phyloP scores from a whole-genome alignment of 805 yeast species.

The Blastobotrys peoriensis region DNA sequence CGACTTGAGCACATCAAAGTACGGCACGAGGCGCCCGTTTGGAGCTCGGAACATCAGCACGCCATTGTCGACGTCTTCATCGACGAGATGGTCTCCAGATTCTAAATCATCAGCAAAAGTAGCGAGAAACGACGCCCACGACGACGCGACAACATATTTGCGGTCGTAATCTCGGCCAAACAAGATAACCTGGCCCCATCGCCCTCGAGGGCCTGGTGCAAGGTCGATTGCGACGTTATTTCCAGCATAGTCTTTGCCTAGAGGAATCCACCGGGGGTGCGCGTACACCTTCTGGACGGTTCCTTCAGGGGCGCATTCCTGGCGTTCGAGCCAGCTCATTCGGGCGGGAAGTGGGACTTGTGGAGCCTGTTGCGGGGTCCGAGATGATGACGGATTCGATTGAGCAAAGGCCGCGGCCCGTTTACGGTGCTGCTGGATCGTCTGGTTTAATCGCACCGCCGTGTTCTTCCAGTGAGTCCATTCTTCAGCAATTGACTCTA shows the following conservation, averaged over 20 bases:
- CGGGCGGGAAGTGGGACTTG: constrained; percentile 24
- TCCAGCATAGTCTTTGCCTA: constrained; percentile 82
- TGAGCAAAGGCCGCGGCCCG: constrained; percentile 7
- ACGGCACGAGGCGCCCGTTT: constrained; percentile 67
- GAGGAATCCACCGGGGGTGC: constrained; percentile 88
- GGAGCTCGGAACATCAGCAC: constrained; percentile 45
- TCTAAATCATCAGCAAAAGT: constrained; percentile 84
- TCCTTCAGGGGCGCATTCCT: constrained; percentile 72
- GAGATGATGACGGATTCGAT: constrained; percentile 11
- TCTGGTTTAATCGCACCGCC: constrained; percentile 26
- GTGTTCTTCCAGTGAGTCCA: constrained; percentile 73
- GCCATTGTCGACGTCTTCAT: constrained; percentile 60
- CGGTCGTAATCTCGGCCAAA: constrained; percentile 94
- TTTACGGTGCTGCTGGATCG: constrained; percentile 20
- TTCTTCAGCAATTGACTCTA: constrained; percentile 76
- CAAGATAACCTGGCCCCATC: constrained; percentile 84
- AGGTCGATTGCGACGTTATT: constrained; percentile 89
- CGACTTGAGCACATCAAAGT: constrained; percentile 51
- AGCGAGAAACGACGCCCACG: constrained; percentile 84
- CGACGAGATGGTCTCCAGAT: constrained; percentile 69
- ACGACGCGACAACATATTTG: constrained; percentile 77
- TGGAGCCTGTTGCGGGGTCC: constrained; percentile 6
- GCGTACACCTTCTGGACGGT: constrained; percentile 72
- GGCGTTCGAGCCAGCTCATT: constrained; percentile 36
- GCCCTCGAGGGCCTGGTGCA: constrained; percentile 72